These are phyloP conservation scores for Skeletonema potamos DNA, from an alignment of 108 stramenopile genomes.

Conservation along the genomic window DNA sequence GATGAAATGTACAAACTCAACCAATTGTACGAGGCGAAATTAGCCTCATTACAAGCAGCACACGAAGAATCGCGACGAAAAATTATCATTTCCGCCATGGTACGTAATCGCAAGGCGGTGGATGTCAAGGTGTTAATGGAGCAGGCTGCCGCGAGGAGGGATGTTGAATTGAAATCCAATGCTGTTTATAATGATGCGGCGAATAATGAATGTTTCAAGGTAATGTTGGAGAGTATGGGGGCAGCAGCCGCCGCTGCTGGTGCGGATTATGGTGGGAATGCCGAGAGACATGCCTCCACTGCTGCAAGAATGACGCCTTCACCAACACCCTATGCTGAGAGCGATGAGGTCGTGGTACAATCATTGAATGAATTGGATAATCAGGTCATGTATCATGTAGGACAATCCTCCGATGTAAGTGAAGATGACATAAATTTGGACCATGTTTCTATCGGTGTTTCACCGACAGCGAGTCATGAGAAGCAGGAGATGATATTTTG, in stretches of 20 bases:
- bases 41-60: conserved; percentile 63
- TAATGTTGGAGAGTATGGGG: neutral
- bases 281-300: neutral
- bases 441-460: neutral
- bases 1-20: conserved; percentile 71
- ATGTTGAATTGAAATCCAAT: conserved; percentile 40
- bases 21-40: conserved; percentile 67
- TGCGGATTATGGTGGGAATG: neutral
- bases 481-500: neutral
- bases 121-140: conserved; percentile 78
- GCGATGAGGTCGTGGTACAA: neutral
- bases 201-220: conserved; percentile 37
- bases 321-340: neutral
- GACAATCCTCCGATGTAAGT: neutral
- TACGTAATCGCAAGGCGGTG: conserved; percentile 70
- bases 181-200: conserved; percentile 34
- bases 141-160: conserved; percentile 62
- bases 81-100: conserved; percentile 74
- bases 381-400: neutral
- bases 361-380: neutral
- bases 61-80: conserved; percentile 83
- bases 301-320: neutral
- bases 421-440: neutral
- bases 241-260: neutral
- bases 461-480: neutral